Percentiles rank a stretch among this genome's conserved stretches.
phyloP scores from a whole-genome alignment of 192 early-diverging fungal genomes.

The Gonapodya prolifera region DNA sequence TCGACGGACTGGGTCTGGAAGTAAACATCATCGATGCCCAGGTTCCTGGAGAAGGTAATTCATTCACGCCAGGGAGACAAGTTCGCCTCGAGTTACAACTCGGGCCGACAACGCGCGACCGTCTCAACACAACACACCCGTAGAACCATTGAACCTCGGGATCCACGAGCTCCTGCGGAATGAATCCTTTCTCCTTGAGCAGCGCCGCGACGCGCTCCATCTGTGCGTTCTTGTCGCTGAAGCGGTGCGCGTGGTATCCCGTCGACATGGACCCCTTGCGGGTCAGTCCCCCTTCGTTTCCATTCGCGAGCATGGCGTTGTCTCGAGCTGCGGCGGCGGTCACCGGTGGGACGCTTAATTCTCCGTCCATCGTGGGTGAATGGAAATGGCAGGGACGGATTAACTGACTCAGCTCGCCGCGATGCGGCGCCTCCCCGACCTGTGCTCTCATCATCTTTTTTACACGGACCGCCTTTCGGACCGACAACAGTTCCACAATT shows the following conservation, averaged over 20 bases:
- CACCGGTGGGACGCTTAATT: no score
- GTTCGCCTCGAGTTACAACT: background rate
- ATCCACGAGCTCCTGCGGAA: slow-evolving; percentile 78
- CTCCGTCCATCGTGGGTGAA: no score
- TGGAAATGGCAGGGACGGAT: no score
- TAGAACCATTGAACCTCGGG: slow-evolving; percentile 96
- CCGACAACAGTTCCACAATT: no score
- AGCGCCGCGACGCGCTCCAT: slow-evolving; percentile 72
- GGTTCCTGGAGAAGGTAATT: slow-evolving; percentile 43
- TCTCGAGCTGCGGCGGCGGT: no score
- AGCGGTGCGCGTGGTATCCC: slow-evolving; percentile 73
- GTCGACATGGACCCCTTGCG: no score
- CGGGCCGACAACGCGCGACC: background rate
- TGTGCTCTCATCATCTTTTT: no score
- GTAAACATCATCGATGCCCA: slow-evolving; percentile 98
- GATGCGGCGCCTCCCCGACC: no score
- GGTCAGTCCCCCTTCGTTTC: no score
- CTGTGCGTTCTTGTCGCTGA: slow-evolving; percentile 84
- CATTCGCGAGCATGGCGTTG: no score
- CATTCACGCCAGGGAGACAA: background rate
- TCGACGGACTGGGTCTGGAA: slow-evolving; percentile 84
- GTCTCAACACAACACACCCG: slow-evolving; percentile 37
- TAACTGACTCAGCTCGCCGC: no score
- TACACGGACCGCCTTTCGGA: no score
- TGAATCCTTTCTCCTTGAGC: slow-evolving; percentile 74